Conservation (phyloP, 192 early-diverging fungal species). For the Haplosporangium gracile region DNA sequence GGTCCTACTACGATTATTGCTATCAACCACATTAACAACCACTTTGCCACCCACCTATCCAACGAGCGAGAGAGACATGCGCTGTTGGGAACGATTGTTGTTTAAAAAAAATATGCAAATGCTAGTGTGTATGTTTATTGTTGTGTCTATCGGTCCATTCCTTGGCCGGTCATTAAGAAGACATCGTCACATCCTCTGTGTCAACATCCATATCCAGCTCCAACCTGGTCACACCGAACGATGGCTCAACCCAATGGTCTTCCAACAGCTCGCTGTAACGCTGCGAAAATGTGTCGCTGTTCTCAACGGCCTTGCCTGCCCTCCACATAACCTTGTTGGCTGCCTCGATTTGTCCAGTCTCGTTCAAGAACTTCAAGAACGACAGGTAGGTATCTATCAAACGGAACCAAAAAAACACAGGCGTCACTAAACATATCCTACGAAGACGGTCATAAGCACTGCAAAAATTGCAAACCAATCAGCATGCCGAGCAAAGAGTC, state of each 20-base stretch:
- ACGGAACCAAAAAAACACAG: background rate
- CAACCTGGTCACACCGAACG: conserved; percentile 12
- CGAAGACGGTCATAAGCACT: background rate
- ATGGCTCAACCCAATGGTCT: conserved; percentile 37
- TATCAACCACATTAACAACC: background rate
- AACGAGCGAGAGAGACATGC: background rate
- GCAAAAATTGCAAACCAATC: background rate
- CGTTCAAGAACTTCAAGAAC: conserved; percentile 57
- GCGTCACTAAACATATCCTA: background rate
- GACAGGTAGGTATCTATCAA: conserved; percentile 57
- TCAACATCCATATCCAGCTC: conserved; percentile 45
- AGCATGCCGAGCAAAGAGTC: too few species aligned
- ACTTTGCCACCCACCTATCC: background rate
- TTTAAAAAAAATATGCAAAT: conserved; percentile 22
- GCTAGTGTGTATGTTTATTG: conserved; percentile 13
- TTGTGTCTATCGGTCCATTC: background rate
- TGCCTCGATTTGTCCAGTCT: conserved; percentile 60
- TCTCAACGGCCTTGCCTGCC: conserved; percentile 66
- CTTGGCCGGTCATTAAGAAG: background rate
- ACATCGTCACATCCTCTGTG: conserved; percentile 7
- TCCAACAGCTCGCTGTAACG: conserved; percentile 44
- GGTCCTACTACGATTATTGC: background rate
- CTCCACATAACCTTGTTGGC: conserved; percentile 70
- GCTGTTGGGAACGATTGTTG: background rate
- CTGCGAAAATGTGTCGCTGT: conserved; percentile 67